Evolutionary conservation across 345 rosid genomes (phyloP).

Genomic region (Populus davidiana): DNA sequence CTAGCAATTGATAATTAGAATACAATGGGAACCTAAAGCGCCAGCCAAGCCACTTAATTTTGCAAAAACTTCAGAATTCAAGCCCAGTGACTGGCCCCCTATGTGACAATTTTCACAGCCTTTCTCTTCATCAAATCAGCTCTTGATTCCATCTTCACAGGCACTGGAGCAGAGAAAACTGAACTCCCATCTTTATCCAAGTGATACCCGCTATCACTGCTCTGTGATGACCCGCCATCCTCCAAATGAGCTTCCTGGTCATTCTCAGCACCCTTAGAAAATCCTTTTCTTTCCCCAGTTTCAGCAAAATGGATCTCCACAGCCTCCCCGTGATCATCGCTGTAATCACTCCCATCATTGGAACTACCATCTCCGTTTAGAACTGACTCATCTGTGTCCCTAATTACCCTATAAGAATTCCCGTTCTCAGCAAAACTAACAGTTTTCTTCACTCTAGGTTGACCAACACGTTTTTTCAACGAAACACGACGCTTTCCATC

Average conservation of each 20-base stretch:
- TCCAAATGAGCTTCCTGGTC: not conserved
- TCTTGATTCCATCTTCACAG: constrained; percentile 67
- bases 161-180: constrained; percentile 58
- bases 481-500: constrained; percentile 19
- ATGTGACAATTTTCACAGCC: constrained; percentile 26
- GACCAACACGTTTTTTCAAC: constrained; percentile 29
- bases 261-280: not conserved
- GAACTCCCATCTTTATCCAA: constrained; percentile 30
- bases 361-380: constrained; percentile 38
- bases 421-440: constrained; percentile 57
- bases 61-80: not conserved
- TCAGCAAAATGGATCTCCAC: constrained; percentile 24
- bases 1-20: not conserved
- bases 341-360: constrained; percentile 34
- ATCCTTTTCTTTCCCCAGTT: constrained; percentile 23
- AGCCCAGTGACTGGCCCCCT: not conserved
- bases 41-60: not conserved
- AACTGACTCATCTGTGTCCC: constrained; percentile 24
- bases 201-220: constrained; percentile 23
- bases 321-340: constrained; percentile 34
- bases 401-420: constrained; percentile 40
- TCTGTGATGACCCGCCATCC: constrained; percentile 25
- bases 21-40: no score
- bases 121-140: constrained; percentile 37
- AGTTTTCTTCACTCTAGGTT: constrained; percentile 46